Evolutionary conservation across 768 basidiomycete species (phyloP).

Genomic region (Sarcodon sp.): DNA sequence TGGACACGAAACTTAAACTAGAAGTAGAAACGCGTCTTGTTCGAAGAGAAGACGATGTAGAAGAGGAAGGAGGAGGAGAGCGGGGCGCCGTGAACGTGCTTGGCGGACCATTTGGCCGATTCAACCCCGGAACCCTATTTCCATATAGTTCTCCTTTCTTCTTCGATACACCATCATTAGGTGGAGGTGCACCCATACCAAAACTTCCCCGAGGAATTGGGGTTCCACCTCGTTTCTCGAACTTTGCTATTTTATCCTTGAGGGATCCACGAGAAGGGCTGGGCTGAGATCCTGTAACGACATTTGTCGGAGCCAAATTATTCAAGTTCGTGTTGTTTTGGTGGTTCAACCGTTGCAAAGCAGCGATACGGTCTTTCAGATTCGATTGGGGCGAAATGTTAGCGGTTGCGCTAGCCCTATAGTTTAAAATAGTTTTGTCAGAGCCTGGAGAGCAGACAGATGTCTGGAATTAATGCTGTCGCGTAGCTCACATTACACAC

Average conservation of each 20-base stretch:
- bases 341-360: constrained; percentile 46
- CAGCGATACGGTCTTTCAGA: constrained; percentile 76
- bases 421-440: no score
- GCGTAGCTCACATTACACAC: no score
- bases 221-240: constrained; percentile 66
- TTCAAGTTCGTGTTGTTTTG: constrained; percentile 11
- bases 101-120: constrained; percentile 10
- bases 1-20: constrained; percentile 1
- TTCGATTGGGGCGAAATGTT: constrained; percentile 21
- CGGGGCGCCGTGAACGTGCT: constrained; percentile 5
- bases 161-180: constrained; percentile 32
- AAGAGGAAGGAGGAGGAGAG: constrained; percentile 8
- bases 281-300: constrained; percentile 16
- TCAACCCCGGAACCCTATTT: constrained; percentile 42
- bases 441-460: no score
- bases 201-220: constrained; percentile 70
- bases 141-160: constrained; percentile 62
- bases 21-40: constrained; percentile 4
- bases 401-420: no score
- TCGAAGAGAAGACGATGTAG: constrained; percentile 1
- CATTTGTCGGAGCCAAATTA: constrained; percentile 6
- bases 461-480: no score
- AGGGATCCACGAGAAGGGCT: constrained; percentile 19
- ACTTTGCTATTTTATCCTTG: constrained; percentile 67
- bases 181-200: constrained; percentile 45